These are phyloP conservation scores for Aquilaria yunnanensis DNA, from an alignment of 345 rosid genomes.

Conservation along the genomic window DNA sequence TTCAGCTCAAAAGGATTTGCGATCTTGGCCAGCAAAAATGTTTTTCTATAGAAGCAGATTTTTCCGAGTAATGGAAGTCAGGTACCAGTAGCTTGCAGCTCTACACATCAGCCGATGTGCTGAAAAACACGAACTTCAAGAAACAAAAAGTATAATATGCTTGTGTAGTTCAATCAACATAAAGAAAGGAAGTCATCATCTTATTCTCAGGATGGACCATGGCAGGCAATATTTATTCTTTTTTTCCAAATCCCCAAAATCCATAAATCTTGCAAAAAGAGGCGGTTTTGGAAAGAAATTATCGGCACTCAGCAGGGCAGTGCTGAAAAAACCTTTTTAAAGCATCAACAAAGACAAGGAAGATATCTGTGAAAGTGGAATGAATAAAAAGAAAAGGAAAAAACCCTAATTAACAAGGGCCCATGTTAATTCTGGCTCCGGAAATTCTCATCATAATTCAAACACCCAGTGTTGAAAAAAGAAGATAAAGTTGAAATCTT, in stretches of 20 bases:
- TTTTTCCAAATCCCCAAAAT: conserved; percentile 36
- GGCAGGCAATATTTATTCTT: conserved; percentile 19
- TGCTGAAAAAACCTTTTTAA: neutral
- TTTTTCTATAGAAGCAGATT: conserved; percentile 4
- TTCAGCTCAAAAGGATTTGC: neutral
- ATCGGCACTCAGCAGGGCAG: too few relatives aligned
- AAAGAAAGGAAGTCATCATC: conserved; percentile 39
- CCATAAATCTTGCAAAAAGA: conserved; percentile 37
- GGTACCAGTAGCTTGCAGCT: conserved; percentile 10
- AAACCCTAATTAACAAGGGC: conserved; percentile 21
- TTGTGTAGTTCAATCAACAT: conserved; percentile 55
- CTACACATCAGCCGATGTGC: conserved; percentile 24
- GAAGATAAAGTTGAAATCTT: conserved; percentile 25
- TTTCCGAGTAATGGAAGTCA: conserved; percentile 3
- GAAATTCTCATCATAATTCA: conserved; percentile 14
- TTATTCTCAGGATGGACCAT: conserved; percentile 38
- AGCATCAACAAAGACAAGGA: conserved; percentile 12
- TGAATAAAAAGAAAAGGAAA: conserved; percentile 5
- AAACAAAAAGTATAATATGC: conserved; percentile 30
- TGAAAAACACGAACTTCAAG: conserved; percentile 40
- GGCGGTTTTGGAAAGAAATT: conserved; percentile 2
- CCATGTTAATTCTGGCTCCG: conserved; percentile 1
- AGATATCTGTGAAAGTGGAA: conserved; percentile 17
- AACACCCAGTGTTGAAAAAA: conserved; percentile 12
- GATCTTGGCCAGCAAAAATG: neutral